phyloP scores from a whole-genome alignment of 2,329 filamentous ascomycete genomes.

The Paecilomyces sp. region DNA sequence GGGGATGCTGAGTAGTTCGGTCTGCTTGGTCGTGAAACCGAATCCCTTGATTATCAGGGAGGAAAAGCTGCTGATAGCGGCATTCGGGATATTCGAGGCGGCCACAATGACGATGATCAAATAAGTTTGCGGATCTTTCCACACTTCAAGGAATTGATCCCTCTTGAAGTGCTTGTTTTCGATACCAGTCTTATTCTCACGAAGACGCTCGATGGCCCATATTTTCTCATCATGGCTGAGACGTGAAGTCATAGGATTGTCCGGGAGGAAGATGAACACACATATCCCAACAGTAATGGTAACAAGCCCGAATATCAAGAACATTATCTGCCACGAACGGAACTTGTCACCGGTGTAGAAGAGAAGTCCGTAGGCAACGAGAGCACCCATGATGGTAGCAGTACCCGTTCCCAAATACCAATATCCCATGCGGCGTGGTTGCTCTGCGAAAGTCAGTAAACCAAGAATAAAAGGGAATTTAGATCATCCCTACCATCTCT shows the following conservation, averaged over 20 bases:
- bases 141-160: constrained; percentile 39
- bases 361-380: constrained; percentile 50
- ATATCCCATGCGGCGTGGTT: constrained; percentile 51
- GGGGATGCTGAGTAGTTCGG: constrained; percentile 38
- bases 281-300: constrained; percentile 32
- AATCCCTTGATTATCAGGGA: constrained; percentile 35
- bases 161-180: constrained; percentile 45
- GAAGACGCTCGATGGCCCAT: constrained; percentile 33
- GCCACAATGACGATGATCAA: constrained; percentile 29
- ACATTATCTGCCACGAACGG: constrained; percentile 44
- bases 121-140: constrained; percentile 39
- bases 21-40: constrained; percentile 36
- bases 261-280: constrained; percentile 32
- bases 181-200: constrained; percentile 43
- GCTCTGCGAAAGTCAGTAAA: constrained; percentile 34
- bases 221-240: constrained; percentile 32
- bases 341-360: constrained; percentile 38
- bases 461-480: background rate
- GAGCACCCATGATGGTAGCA: constrained; percentile 48
- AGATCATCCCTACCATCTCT: constrained; percentile 19
- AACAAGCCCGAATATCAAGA: constrained; percentile 39
- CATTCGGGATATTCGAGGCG: constrained; percentile 33
- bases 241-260: constrained; percentile 33
- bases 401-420: constrained; percentile 56
- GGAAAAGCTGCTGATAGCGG: constrained; percentile 37